Conservation (phyloP, 257 asterid genomes). For the Solanum habrochaites region DNA sequence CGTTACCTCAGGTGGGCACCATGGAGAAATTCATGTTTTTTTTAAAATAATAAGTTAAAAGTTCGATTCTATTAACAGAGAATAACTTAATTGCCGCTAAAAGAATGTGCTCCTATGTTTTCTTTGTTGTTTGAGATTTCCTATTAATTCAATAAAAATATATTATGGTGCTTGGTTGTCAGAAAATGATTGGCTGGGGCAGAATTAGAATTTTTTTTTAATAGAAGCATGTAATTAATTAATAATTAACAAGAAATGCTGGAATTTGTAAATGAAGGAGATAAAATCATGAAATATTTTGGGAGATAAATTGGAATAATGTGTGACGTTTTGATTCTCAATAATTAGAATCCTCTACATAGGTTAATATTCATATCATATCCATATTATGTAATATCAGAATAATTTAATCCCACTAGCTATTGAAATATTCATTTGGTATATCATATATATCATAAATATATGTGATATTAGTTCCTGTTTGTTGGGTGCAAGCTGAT, state of each 20-base stretch:
- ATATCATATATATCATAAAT: neutral
- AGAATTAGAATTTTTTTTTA: too few species aligned
- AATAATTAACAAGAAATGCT: too few species aligned
- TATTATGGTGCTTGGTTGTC: neutral
- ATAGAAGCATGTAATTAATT: too few species aligned
- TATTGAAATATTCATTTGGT: neutral
- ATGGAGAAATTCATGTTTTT: too few species aligned
- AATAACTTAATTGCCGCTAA: too few species aligned
- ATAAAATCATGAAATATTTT: neutral
- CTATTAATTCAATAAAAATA: neutral
- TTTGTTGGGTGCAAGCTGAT: slow-evolving; percentile 5
- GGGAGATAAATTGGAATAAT: neutral
- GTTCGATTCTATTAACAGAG: too few species aligned
- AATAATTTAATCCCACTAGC: slow-evolving; percentile 5
- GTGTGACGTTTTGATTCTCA: neutral
- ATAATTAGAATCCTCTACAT: slow-evolving; percentile 4
- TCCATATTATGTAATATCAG: neutral
- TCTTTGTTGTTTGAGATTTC: too few species aligned
- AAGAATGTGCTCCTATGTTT: neutral
- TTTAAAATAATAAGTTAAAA: too few species aligned
- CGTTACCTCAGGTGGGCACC: too few species aligned
- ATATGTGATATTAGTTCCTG: slow-evolving; percentile 12
- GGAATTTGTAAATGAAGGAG: too few species aligned
- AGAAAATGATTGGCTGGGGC: neutral
- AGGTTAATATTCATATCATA: slow-evolving; percentile 7